A percentile compares a stretch with the other conserved stretches of the same genome.
Evolutionary conservation across 1,284 basidiomycete species (phyloP).

Genomic region (Phellopilus nigrolimitatus): DNA sequence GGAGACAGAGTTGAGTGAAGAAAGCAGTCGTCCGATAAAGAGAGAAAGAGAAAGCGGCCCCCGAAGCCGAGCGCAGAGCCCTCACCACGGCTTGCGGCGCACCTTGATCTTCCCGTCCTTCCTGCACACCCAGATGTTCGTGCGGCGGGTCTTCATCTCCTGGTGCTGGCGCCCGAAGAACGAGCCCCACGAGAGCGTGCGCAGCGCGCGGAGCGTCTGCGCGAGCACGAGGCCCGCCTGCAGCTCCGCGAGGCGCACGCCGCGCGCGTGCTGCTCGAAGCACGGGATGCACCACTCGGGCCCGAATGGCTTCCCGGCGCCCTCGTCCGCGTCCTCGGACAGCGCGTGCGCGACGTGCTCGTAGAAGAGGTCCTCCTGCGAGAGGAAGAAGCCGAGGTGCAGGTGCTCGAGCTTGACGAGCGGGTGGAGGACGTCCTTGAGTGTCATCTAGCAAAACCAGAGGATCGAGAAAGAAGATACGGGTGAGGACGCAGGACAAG

Average conservation of each 20-base stretch:
- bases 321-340: neutral
- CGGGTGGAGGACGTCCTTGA: conserved; percentile 30
- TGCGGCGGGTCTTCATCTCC: conserved; percentile 14
- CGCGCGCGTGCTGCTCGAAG: conserved; percentile 12
- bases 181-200: conserved; percentile 13
- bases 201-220: conserved; percentile 9
- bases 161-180: conserved; percentile 16
- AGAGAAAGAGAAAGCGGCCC: too few species aligned
- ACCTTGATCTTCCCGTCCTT: conserved; percentile 13
- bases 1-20: neutral
- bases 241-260: conserved; percentile 15
- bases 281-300: conserved; percentile 19
- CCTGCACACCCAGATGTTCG: conserved; percentile 18
- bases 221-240: conserved; percentile 14
- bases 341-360: conserved; percentile 38
- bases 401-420: conserved; percentile 46
- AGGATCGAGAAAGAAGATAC: too few species aligned
- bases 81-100: conserved; percentile 15
- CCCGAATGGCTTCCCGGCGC: conserved; percentile 10
- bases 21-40: neutral
- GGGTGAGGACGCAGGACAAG: conserved; percentile 15
- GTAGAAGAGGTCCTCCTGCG: conserved; percentile 39
- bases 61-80: neutral
- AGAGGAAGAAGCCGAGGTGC: conserved; percentile 56
- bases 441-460: conserved; percentile 8